Conservation (phyloP, 176 grass and related monocot genomes). For the Triticum turgidum region DNA sequence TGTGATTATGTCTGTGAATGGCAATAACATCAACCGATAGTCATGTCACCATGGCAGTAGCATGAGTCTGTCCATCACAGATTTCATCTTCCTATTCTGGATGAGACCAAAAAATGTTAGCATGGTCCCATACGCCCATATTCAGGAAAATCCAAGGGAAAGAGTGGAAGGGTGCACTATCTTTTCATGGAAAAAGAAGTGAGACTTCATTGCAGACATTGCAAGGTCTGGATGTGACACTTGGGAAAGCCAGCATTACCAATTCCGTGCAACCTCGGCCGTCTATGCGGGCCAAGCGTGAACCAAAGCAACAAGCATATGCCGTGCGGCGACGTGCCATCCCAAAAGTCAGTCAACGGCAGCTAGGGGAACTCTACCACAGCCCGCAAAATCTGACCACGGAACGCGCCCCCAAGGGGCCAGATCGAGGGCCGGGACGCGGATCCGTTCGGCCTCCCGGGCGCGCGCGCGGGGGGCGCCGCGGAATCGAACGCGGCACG, state of each 20-base stretch:
- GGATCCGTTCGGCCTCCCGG: neutral
- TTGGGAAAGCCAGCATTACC: neutral
- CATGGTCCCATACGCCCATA: neutral
- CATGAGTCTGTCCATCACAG: neutral
- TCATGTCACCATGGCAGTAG: neutral
- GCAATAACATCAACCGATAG: neutral
- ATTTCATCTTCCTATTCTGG: neutral
- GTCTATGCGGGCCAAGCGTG: neutral
- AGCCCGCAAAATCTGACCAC: neutral
- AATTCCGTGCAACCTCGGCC: neutral
- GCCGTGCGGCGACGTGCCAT: no score
- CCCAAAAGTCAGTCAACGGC: neutral
- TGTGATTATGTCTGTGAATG: neutral
- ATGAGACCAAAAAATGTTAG: neutral
- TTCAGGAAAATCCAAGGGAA: neutral
- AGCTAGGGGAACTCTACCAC: neutral
- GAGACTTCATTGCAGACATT: neutral
- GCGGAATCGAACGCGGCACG: neutral
- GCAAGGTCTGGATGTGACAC: neutral
- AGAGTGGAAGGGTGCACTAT: neutral
- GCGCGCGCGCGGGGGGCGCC: no score
- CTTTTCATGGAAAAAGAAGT: neutral
- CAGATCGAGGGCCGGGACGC: neutral
- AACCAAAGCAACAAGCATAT: neutral
- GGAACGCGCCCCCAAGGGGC: no score